Evolutionary conservation across 2,329 filamentous ascomycete species (phyloP).

Genomic region (Ceratocystis smalleyi): DNA sequence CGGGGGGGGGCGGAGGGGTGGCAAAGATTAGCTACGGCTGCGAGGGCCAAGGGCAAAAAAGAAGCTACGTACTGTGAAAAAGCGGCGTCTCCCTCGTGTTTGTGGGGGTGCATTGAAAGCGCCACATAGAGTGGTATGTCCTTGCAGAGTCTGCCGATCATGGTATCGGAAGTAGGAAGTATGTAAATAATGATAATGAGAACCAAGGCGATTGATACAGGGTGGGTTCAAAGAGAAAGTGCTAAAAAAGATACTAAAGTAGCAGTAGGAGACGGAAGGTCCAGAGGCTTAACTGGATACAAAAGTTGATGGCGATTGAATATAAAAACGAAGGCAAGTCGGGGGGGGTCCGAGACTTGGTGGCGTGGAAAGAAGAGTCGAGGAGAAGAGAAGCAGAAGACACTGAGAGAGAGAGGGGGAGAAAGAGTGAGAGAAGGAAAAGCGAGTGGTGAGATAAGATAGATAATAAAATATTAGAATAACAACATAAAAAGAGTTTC

Average conservation of each 20-base stretch:
- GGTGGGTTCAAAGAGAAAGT: background rate
- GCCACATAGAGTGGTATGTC: constrained; percentile 15
- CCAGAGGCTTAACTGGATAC: background rate
- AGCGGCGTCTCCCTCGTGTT: constrained; percentile 7
- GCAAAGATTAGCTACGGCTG: background rate
- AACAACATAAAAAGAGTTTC: background rate
- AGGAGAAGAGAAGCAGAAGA: background rate
- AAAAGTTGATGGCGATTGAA: background rate
- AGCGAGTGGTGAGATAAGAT: background rate
- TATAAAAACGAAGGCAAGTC: background rate
- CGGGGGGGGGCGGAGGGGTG: background rate
- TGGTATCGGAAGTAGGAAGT: background rate
- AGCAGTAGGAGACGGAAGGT: background rate
- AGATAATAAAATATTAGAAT: background rate
- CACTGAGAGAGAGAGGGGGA: background rate
- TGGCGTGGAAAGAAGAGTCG: background rate
- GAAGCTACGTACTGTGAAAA: constrained; percentile 11
- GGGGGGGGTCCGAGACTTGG: background rate
- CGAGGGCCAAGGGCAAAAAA: too few species aligned
- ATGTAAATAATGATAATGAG: background rate
- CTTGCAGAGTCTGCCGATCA: constrained; percentile 3
- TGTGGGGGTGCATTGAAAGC: constrained; percentile 14
- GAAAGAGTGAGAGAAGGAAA: background rate
- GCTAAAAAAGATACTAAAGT: background rate
- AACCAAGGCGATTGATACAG: background rate